A percentile compares a stretch with the other conserved stretches of the same genome.
Evolutionary conservation across 2,329 filamentous ascomycete genomes (phyloP).

Genomic region (Bipolaris oryzae): DNA sequence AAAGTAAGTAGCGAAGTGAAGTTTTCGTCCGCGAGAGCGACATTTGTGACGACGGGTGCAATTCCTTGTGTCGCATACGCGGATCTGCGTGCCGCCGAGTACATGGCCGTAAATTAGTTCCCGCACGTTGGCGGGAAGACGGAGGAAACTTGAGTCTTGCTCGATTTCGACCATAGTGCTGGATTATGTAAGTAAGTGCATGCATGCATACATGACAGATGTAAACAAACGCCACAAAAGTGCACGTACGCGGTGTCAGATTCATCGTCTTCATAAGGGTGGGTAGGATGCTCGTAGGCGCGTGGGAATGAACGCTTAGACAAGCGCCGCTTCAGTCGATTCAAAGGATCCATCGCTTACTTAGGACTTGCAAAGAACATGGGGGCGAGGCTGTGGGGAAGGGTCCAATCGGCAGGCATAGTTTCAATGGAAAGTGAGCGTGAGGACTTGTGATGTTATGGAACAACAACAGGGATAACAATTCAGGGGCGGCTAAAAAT

Average conservation of each 20-base stretch:
- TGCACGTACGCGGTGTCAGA: background rate
- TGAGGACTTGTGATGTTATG: background rate
- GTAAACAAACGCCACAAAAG: background rate
- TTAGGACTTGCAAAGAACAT: background rate
- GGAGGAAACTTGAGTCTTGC: slow-evolving; percentile 1
- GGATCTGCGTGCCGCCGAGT: slow-evolving; percentile 3
- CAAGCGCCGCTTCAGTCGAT: slow-evolving; percentile 1
- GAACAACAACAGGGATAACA: background rate
- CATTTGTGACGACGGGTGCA: slow-evolving; percentile 3
- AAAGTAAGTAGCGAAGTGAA: slow-evolving; percentile 5
- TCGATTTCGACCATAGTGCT: background rate
- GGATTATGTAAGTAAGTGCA: background rate
- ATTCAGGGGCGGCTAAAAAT: slow-evolving; percentile 8
- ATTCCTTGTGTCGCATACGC: slow-evolving; percentile 1
- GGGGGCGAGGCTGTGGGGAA: background rate
- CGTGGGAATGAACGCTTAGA: background rate
- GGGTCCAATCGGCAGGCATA: slow-evolving; percentile 1
- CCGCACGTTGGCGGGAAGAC: slow-evolving; percentile 1
- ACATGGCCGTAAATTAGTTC: slow-evolving; percentile 3
- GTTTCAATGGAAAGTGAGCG: background rate
- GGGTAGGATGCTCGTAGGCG: background rate
- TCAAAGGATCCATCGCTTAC: background rate
- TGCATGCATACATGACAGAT: background rate
- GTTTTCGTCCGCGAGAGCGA: slow-evolving; percentile 1
- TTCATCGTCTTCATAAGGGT: background rate